Evolutionary conservation across 1,284 basidiomycete genomes (phyloP).

Genomic region (Malassezia brasiliensis): DNA sequence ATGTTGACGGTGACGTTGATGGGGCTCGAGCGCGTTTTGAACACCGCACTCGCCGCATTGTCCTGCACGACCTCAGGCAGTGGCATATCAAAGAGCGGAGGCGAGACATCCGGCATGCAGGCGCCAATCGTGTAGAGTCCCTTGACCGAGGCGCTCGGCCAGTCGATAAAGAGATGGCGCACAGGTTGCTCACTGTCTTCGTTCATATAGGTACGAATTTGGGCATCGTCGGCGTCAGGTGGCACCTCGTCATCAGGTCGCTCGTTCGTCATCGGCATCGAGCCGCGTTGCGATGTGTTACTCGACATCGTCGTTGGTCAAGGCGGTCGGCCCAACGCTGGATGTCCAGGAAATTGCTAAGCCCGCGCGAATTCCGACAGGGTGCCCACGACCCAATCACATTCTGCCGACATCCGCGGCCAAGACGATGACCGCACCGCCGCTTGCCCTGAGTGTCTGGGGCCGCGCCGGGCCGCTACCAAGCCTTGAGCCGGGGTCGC

Average conservation of each 20-base stretch:
- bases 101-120: conserved; percentile 20
- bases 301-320: conserved; percentile 1
- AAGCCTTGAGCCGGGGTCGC: conserved; percentile 27
- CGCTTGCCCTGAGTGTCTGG: conserved; percentile 15
- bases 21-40: conserved; percentile 22
- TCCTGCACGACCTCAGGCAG: conserved; percentile 4
- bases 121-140: conserved; percentile 29
- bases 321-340: neutral
- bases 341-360: no score
- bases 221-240: neutral
- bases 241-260: conserved; percentile 5
- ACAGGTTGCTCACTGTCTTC: conserved; percentile 13
- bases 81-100: conserved; percentile 33
- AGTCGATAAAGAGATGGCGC: conserved; percentile 33
- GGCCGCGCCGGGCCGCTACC: conserved; percentile 17
- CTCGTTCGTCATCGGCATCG: neutral
- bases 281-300: conserved; percentile 2
- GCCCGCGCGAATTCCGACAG: no score
- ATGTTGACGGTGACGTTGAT: conserved; percentile 28
- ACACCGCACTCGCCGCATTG: conserved; percentile 23
- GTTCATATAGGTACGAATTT: neutral
- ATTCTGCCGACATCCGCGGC: neutral
- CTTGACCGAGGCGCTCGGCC: conserved; percentile 33
- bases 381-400: neutral
- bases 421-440: conserved; percentile 10